These are phyloP conservation scores for Plectosphaerella sp. DNA, from an alignment of 2,329 filamentous ascomycete species.

Conservation along the genomic window DNA sequence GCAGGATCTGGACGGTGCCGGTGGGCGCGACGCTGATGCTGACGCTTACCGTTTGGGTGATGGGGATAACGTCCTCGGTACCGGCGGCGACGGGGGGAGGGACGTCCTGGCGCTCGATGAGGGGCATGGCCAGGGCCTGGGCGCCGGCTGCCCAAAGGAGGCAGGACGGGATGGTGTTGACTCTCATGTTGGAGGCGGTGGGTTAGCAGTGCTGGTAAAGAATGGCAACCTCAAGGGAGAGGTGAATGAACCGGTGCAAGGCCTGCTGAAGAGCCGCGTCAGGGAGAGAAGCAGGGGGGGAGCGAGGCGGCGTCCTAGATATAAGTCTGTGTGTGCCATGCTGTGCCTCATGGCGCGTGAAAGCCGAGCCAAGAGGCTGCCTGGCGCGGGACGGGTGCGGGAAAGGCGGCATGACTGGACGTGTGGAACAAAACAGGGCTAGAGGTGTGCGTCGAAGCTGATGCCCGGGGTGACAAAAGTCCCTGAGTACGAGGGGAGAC, in stretches of 20 bases:
- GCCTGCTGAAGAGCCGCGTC: background rate
- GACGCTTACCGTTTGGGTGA: background rate
- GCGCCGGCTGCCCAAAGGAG: background rate
- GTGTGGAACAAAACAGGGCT: no score
- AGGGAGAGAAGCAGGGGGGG: background rate
- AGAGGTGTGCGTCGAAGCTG: no score
- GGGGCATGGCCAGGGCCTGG: background rate
- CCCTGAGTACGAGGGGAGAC: no score
- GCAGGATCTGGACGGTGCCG: background rate
- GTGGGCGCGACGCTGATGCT: background rate
- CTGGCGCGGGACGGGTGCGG: no score
- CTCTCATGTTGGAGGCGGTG: background rate
- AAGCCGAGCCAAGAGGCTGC: no score
- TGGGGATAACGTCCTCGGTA: background rate
- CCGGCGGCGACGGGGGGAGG: background rate
- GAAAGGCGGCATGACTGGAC: no score
- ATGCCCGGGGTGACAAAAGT: no score
- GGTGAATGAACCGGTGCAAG: background rate
- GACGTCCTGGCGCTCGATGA: background rate
- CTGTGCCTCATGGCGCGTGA: background rate
- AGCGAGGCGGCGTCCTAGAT: background rate
- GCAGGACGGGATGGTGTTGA: background rate
- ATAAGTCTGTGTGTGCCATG: background rate
- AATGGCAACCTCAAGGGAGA: background rate
- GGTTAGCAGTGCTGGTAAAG: background rate